phyloP scores from a whole-genome alignment of 768 basidiomycete species.

The Phanerodontia chrysosporium region DNA sequence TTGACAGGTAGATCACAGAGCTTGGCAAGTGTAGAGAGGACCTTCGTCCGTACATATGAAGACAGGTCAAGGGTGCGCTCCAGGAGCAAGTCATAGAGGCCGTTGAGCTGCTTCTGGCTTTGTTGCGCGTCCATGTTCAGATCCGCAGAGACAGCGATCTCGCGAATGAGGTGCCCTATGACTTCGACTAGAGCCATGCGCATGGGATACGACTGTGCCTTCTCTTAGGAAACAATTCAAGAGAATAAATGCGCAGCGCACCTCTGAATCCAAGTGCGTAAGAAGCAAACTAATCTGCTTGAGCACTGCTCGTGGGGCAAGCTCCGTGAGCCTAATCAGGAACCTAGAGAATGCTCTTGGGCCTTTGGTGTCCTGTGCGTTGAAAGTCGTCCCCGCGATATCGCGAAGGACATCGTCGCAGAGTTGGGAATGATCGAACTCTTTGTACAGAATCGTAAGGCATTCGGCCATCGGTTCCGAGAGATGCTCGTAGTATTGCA shows the following conservation, averaged over 20 bases:
- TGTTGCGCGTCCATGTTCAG: constrained; percentile 38
- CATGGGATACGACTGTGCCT: constrained; percentile 83
- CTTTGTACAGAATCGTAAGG: constrained; percentile 69
- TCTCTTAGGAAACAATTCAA: neutral
- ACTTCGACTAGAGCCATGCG: constrained; percentile 92
- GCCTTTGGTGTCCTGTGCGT: constrained; percentile 79
- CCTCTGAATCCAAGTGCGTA: constrained; percentile 89
- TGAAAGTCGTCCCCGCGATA: constrained; percentile 75
- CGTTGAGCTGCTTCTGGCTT: constrained; percentile 69
- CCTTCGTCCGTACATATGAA: constrained; percentile 89
- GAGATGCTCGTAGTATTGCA: constrained; percentile 94
- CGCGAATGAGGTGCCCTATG: constrained; percentile 78
- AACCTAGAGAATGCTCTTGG: constrained; percentile 84
- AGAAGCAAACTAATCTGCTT: constrained; percentile 88
- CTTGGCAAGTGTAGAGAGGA: constrained; percentile 69
- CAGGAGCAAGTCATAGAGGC: constrained; percentile 77
- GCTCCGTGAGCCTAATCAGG: constrained; percentile 74
- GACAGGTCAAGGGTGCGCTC: constrained; percentile 86
- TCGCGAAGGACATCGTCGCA: constrained; percentile 91
- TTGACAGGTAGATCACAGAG: constrained; percentile 74
- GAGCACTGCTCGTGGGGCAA: constrained; percentile 72
- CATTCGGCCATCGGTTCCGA: constrained; percentile 94
- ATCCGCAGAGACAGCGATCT: constrained; percentile 59
- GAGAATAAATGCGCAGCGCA: constrained; percentile 24
- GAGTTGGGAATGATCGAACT: constrained; percentile 86